phyloP scores from a whole-genome alignment of 768 basidiomycete species.

The Lactarius akahatsu region DNA sequence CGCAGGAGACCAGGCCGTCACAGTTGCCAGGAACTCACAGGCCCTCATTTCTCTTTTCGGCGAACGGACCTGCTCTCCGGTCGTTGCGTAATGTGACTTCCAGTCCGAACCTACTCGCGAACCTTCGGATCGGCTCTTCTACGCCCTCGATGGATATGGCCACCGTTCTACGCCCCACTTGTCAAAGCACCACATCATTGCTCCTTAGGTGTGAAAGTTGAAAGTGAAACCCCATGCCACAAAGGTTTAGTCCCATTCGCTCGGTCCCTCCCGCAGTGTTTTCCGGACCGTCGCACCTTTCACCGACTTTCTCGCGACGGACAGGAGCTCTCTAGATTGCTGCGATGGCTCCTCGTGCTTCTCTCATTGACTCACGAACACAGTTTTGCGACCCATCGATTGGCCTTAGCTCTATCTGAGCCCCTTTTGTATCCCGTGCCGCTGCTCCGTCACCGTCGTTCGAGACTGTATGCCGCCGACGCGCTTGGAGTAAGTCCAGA shows the following conservation, averaged over 20 bases:
- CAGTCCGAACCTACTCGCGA: slow-evolving; percentile 7
- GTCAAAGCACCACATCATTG: slow-evolving; percentile 1
- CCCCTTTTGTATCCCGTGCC: background rate
- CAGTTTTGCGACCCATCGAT: slow-evolving; percentile 7
- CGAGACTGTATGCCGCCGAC: slow-evolving; percentile 13
- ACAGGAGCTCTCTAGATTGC: background rate
- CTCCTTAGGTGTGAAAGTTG: background rate
- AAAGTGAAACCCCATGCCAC: slow-evolving; percentile 18
- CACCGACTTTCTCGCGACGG: slow-evolving; percentile 22
- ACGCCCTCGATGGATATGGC: slow-evolving; percentile 9
- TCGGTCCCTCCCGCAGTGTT: slow-evolving; percentile 4
- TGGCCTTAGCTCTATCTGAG: slow-evolving; percentile 13
- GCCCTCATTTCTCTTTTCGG: background rate
- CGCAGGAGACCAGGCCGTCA: background rate
- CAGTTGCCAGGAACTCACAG: background rate
- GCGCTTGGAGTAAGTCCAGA: slow-evolving; percentile 16
- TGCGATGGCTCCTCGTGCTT: background rate
- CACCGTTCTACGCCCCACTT: slow-evolving; percentile 15
- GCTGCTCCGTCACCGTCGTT: slow-evolving; percentile 15
- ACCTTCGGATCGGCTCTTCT: slow-evolving; percentile 16
- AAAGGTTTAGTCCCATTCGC: background rate
- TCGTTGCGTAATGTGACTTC: slow-evolving; percentile 6
- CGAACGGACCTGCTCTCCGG: slow-evolving; percentile 13
- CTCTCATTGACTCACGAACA: background rate
- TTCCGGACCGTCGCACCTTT: slow-evolving; percentile 8